phyloP scores from a whole-genome alignment of 768 basidiomycete species.

The Fomitopsis pulvina region DNA sequence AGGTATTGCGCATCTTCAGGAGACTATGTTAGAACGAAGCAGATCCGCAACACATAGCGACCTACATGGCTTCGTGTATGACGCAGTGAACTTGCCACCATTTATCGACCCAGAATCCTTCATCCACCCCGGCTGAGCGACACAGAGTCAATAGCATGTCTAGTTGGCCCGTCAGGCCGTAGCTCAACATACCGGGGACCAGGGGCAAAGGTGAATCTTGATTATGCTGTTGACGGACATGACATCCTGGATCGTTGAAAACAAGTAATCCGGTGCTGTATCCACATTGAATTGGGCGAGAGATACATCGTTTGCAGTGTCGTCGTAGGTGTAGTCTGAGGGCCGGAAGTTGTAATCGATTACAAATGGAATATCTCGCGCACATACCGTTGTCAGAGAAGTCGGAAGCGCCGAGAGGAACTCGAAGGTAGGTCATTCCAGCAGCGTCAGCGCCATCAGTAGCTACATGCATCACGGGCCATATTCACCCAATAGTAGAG shows the following conservation, averaged over 20 bases:
- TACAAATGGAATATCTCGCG: background rate
- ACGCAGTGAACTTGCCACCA: slow-evolving; percentile 51
- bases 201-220: slow-evolving; percentile 56
- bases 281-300: slow-evolving; percentile 52
- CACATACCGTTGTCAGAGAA: slow-evolving; percentile 52
- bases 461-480: slow-evolving; percentile 24
- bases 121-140: slow-evolving; percentile 69
- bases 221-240: slow-evolving; percentile 44
- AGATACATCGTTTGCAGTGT: slow-evolving; percentile 52
- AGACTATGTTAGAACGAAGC: background rate
- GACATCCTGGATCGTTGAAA: slow-evolving; percentile 60
- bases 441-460: slow-evolving; percentile 56
- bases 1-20: slow-evolving; percentile 62
- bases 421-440: slow-evolving; percentile 61
- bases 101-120: slow-evolving; percentile 61
- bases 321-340: slow-evolving; percentile 61
- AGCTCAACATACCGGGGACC: slow-evolving; percentile 70
- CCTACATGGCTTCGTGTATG: slow-evolving; percentile 41
- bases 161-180: background rate
- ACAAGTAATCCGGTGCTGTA: slow-evolving; percentile 54
- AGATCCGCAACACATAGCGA: too few relatives aligned
- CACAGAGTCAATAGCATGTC: too few relatives aligned
- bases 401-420: slow-evolving; percentile 69
- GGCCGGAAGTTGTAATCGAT: slow-evolving; percentile 12
- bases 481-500: too few relatives aligned